Conservation (phyloP, 371 early-diverging fungal species). For the Mucor velutinosus region DNA sequence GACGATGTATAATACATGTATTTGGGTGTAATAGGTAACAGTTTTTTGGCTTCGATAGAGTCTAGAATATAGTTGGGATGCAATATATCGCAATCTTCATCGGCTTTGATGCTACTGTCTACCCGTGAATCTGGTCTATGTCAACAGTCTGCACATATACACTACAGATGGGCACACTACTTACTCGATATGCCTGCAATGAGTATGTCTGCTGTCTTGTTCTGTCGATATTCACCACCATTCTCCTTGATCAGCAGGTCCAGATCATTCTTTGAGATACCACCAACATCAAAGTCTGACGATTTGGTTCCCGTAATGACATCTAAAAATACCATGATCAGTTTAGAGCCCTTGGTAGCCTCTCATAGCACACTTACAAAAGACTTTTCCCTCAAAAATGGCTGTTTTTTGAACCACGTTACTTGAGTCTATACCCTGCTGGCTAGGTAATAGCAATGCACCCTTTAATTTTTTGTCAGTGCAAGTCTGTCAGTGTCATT, state of each 20-base stretch:
- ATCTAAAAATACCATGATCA: conserved; percentile 25
- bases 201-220: conserved; percentile 13
- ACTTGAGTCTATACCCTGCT: conserved; percentile 52
- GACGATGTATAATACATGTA: conserved; percentile 64
- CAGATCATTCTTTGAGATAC: conserved; percentile 49
- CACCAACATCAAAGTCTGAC: background rate
- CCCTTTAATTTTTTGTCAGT: background rate
- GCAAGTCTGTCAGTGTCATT: background rate
- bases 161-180: background rate
- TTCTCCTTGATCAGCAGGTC: conserved; percentile 60
- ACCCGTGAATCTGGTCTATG: conserved; percentile 44
- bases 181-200: conserved; percentile 60
- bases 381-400: conserved; percentile 61
- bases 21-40: conserved; percentile 61
- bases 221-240: conserved; percentile 68
- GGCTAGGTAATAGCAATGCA: conserved; percentile 25
- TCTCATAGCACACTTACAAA: conserved; percentile 43
- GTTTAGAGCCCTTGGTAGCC: background rate
- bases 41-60: conserved; percentile 50
- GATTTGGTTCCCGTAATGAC: conserved; percentile 29
- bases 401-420: conserved; percentile 38
- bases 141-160: background rate
- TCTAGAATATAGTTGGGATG: conserved; percentile 58
- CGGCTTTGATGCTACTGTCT: conserved; percentile 46
- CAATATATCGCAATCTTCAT: conserved; percentile 55